Evolutionary conservation across 495 filamentous ascomycete species (phyloP), one percentile per base, ranked within the genome.

Genomic region (Penicillium verhagenii): DNA sequence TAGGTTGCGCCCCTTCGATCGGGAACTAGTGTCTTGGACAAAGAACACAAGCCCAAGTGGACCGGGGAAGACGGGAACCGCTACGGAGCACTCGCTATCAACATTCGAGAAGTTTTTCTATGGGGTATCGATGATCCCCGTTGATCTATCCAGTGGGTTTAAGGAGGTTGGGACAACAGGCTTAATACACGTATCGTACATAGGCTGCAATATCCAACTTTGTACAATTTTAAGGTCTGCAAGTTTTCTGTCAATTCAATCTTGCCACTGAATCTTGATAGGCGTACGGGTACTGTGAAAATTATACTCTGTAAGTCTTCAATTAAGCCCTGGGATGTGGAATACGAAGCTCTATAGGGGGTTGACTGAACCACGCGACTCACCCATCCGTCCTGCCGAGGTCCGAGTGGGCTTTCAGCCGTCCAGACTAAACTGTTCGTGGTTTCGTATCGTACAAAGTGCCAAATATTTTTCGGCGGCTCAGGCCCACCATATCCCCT

Each of bases 311-410:
- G n/a, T n/a, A n/a, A n/a, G n/a, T n/a, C n/a, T n/a, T n/a, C n/a
- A n/a, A n/a, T n/a, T n/a, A n/a, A n/a, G n/a, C n/a, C n/a, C n/a
- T n/a, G n/a, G n/a, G n/a, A 11, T 31, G 9, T 31, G 3, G 28
- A 8, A 11, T 9, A 31, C 28, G 28, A 31, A 11, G 28, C 9
- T 31, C 28, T 31, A 31, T 13, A 6, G 14, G 14, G 33, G n/a
- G n/a, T n/a, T n/a, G n/a, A n/a, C n/a, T 35, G 33, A 35, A 61
- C 52, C 60, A 66, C 53, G 55, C 64, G 57, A 59, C 50, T 54
- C 16, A 24, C 25, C 20, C 38, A 43, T 14, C 38, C 56, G 47
- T 37, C 50, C 59, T 50, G 53, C 64, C 61, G 64, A 65, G 53
- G 56, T 42, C 60, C 64, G 60, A 39, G 47, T 50, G 48, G 42